Percentiles rank a stretch among this genome's conserved stretches.
These are phyloP conservation scores for Aspergillus persii DNA, from an alignment of 2,329 filamentous ascomycete species.

Conservation along the genomic window DNA sequence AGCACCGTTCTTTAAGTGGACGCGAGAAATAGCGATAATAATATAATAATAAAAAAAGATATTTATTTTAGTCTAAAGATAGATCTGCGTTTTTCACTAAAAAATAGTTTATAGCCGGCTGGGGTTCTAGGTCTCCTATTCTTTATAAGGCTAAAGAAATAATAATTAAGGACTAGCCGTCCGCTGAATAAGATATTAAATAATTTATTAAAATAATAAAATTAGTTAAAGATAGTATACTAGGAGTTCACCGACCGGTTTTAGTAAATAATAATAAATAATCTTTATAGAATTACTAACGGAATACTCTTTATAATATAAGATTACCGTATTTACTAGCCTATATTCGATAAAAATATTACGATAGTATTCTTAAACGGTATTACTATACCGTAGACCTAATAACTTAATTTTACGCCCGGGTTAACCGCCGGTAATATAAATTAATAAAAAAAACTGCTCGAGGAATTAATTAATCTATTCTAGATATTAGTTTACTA, in stretches of 20 bases:
- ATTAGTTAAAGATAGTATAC: conserved; percentile 15
- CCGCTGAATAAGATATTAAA: neutral
- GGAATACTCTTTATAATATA: conserved; percentile 13
- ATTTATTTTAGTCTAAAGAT: conserved; percentile 5
- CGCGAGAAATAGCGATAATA: conserved; percentile 3
- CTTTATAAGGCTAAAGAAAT: conserved; percentile 1
- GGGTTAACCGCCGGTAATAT: conserved; percentile 5
- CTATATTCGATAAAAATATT: conserved; percentile 13
- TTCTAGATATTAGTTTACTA: neutral
- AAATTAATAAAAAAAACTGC: neutral
- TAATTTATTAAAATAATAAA: neutral
- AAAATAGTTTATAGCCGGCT: neutral
- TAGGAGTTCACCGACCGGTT: conserved; percentile 9
- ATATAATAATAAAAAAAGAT: conserved; percentile 4
- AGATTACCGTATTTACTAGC: conserved; percentile 2
- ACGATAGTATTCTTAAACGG: neutral
- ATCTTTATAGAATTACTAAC: conserved; percentile 7
- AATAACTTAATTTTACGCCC: conserved; percentile 6
- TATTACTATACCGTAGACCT: conserved; percentile 4
- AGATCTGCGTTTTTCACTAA: neutral
- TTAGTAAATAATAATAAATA: conserved; percentile 9
- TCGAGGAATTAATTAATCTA: conserved; percentile 1
- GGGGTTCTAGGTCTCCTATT: neutral
- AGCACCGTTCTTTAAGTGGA: conserved; percentile 1
- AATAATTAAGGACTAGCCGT: neutral